phyloP scores from a whole-genome alignment of 2,329 filamentous ascomycete species.

The Lanzia echinophila region DNA sequence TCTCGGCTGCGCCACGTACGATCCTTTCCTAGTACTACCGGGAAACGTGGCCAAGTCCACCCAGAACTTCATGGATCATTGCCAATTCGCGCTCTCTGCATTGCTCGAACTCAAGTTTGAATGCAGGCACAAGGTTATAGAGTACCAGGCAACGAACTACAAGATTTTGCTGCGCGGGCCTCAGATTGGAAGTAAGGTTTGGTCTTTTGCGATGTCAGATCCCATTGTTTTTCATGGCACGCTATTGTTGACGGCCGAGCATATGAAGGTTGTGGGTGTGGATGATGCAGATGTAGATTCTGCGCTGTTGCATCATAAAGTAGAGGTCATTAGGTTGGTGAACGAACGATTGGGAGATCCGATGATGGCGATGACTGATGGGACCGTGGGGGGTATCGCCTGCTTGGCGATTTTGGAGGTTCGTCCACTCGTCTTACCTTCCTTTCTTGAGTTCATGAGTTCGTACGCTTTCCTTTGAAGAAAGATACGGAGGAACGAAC shows the following conservation, averaged over 20 bases:
- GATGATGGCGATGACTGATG: neutral
- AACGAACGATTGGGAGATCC: conserved; percentile 11
- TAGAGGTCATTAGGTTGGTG: conserved; percentile 10
- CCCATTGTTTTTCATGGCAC: conserved; percentile 4
- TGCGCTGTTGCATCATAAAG: conserved; percentile 8
- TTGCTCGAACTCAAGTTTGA: neutral
- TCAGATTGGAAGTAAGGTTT: neutral
- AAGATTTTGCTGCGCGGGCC: conserved; percentile 1
- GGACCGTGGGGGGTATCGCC: conserved; percentile 10
- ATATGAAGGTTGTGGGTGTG: conserved; percentile 4
- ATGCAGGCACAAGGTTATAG: neutral
- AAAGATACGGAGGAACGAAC: neutral
- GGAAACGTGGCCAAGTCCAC: conserved; percentile 3
- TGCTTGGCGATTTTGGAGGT: conserved; percentile 10
- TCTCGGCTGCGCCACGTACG: neutral
- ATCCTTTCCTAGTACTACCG: conserved; percentile 9
- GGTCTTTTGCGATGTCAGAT: conserved; percentile 5
- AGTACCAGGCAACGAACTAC: conserved; percentile 8
- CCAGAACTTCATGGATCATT: neutral
- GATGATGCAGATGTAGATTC: neutral
- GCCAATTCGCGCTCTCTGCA: neutral
- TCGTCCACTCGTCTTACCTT: neutral
- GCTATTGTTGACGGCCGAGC: conserved; percentile 8
- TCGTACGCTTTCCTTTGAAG: neutral
- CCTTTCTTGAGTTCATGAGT: too few relatives aligned